These are phyloP conservation scores for Antitrichia curtipendula DNA, from an alignment of 225 moss, liverwort and hornwort genomes.

Conservation along the genomic window DNA sequence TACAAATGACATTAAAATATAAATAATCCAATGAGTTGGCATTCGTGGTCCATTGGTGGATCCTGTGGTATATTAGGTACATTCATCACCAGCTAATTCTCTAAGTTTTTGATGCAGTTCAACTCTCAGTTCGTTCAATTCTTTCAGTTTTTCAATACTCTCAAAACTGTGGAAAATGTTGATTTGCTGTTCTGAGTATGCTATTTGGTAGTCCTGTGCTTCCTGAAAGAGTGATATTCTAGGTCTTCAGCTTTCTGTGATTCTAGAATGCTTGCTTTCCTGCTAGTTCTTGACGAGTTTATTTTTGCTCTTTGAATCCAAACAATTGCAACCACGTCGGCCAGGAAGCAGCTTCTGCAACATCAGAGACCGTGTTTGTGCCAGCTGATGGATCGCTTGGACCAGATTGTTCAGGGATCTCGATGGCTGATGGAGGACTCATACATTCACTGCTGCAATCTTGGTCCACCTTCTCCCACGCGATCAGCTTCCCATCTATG, in stretches of 20 bases:
- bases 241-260: neutral
- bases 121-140: neutral
- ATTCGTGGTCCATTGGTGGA: neutral
- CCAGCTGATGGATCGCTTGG: neutral
- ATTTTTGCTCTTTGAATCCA: neutral
- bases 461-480: constrained; percentile 1
- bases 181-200: neutral
- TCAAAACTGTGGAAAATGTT: neutral
- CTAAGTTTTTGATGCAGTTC: neutral
- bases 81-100: neutral
- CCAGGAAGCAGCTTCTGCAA: neutral
- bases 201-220: neutral
- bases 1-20: neutral
- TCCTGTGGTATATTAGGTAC: neutral
- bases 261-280: neutral
- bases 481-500: neutral
- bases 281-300: neutral
- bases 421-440: neutral
- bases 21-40: no score
- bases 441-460: neutral
- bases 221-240: neutral
- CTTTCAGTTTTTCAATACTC: neutral
- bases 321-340: constrained; percentile 2
- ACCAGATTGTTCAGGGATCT: neutral
- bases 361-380: neutral